Evolutionary conservation across 2,329 filamentous ascomycete species (phyloP).

Genomic region (Aspergillus sp.): DNA sequence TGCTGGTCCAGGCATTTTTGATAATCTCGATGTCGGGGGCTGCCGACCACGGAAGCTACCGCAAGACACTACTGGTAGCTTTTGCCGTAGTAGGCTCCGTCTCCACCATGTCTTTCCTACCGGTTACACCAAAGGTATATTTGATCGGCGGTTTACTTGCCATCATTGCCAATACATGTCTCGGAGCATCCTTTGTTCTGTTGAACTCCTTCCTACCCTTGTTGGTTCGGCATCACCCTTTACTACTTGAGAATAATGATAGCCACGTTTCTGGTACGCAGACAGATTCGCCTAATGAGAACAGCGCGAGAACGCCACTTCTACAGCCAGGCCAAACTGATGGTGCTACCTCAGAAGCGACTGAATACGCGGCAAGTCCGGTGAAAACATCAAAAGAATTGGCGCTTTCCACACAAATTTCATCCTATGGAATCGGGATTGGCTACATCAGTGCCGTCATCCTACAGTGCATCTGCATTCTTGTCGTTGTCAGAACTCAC

Average conservation of each 20-base stretch:
- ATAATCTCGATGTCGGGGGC: slow-evolving; percentile 97
- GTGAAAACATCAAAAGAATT: slow-evolving; percentile 66
- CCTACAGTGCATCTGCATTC: slow-evolving; percentile 79
- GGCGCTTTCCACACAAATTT: slow-evolving; percentile 84
- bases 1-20: slow-evolving; percentile 83
- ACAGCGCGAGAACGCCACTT: slow-evolving; percentile 32
- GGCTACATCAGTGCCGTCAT: slow-evolving; percentile 87
- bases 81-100: slow-evolving; percentile 83
- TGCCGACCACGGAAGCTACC: slow-evolving; percentile 89
- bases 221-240: slow-evolving; percentile 82
- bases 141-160: slow-evolving; percentile 81
- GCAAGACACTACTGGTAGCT: slow-evolving; percentile 82
- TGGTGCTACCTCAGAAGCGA: slow-evolving; percentile 9
- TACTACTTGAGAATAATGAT: slow-evolving; percentile 42
- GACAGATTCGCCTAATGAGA: neutral
- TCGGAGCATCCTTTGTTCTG: slow-evolving; percentile 92
- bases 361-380: slow-evolving; percentile 4
- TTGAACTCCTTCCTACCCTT: slow-evolving; percentile 94
- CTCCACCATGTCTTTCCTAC: slow-evolving; percentile 86
- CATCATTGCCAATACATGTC: slow-evolving; percentile 89
- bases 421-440: slow-evolving; percentile 88
- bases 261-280: neutral
- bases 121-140: slow-evolving; percentile 75
- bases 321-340: slow-evolving; percentile 24
- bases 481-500: slow-evolving; percentile 72